Percentiles rank a stretch among this genome's conserved stretches.
Evolutionary conservation across 2,329 filamentous ascomycete species (phyloP).

Genomic region (Calonectria hawksworthii): DNA sequence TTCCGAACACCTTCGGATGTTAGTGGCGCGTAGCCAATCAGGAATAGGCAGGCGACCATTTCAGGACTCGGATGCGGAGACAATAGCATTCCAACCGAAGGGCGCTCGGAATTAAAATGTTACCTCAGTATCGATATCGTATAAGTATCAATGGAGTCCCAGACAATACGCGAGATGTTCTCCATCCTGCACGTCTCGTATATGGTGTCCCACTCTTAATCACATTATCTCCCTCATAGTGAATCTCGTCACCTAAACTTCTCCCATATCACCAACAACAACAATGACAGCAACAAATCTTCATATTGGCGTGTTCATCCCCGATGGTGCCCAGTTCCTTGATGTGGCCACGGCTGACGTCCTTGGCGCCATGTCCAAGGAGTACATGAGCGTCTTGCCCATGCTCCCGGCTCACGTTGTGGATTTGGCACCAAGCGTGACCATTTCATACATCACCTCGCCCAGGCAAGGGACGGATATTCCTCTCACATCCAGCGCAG

Average conservation of each 20-base stretch:
- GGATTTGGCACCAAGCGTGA: slow-evolving; percentile 58
- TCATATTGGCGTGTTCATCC: slow-evolving; percentile 66
- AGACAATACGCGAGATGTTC: not conserved
- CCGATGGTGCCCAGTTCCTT: slow-evolving; percentile 61
- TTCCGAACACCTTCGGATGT: slow-evolving; percentile 39
- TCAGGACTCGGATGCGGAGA: slow-evolving; percentile 23
- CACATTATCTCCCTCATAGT: not conserved
- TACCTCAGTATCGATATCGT: not conserved
- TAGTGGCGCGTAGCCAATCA: slow-evolving; percentile 39
- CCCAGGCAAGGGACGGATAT: slow-evolving; percentile 53
- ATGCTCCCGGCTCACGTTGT: slow-evolving; percentile 53
- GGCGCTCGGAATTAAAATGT: not conserved
- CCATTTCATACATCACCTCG: slow-evolving; percentile 62
- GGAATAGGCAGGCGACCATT: slow-evolving; percentile 25
- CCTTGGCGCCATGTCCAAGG: slow-evolving; percentile 60
- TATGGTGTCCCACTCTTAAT: not conserved
- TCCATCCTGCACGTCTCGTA: not conserved
- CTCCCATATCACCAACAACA: not conserved
- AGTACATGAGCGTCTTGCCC: slow-evolving; percentile 56
- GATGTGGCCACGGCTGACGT: slow-evolving; percentile 66
- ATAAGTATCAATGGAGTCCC: not conserved
- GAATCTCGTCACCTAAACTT: not conserved
- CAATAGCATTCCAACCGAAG: slow-evolving; percentile 20
- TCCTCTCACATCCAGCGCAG: slow-evolving; percentile 56
- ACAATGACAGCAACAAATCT: slow-evolving; percentile 46